Base-by-base conservation (phyloP, 129 eudicot species). In the Escallonia herrerae region DNA sequence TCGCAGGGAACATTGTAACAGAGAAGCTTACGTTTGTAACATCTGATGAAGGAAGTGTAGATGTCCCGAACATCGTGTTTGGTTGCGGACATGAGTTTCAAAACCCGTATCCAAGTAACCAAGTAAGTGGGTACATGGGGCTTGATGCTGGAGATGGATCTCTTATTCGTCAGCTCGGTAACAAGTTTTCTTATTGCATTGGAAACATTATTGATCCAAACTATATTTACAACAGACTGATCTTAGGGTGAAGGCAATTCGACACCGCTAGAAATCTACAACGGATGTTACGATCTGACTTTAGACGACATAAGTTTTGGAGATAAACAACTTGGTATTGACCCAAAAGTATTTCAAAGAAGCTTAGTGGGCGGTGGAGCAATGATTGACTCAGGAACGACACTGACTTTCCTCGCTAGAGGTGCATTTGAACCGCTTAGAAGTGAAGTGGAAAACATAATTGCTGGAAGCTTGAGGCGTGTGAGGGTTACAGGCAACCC, bases 161-260 rank as follows among this genome's bases (percentile, higher is more conserved):
- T 53, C 14, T 53, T 15, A 33, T 14, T 14, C 3, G 2, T 11
- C 58, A n/a, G 14, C 2, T 53, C 22, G 58, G 58, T 13, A 11
- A 15, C 1, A 73, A 58, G 40, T 64, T 73, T 47, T 73, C 77
- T 0, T 73, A 73, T 47, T 73, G 77, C 60, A 13, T 73, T 10
- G 77, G 77, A 0, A 73, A 40, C 40, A 64, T 73, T 3, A 45
- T 49, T 47, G 77, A 73, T 37, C 43, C 77, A 8, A 1, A 13
- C 0, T 73, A 73, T 52, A 5, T 2, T 45, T 47, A 73, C 71
- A 73, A 63, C 60, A 65, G 15, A 2, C 49, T 73, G 6, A 50
- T 65, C 37, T 12, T 73, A 13, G 77, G 77, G 10, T 22, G 33
- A 22, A 22, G 33, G 33, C 33, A 1, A 22, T 22, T 22, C 33